Conservation (phyloP, 1,284 basidiomycete species). For the Amylostereum areolatum region DNA sequence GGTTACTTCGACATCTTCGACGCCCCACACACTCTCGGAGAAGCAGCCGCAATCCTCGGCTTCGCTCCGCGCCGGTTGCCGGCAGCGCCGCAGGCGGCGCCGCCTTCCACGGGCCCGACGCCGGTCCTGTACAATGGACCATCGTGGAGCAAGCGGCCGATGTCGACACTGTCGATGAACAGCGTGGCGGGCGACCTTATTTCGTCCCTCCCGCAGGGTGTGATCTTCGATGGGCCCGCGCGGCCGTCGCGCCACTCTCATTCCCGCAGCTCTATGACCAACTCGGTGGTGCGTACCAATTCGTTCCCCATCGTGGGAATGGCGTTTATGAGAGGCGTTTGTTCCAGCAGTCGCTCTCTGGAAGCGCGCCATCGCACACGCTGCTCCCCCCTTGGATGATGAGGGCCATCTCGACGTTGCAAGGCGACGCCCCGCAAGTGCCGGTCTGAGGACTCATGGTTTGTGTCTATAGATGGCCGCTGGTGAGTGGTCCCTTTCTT, state of each 20-base stretch:
- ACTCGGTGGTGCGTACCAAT: too few relatives aligned
- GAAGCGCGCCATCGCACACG: not conserved
- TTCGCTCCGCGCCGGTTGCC: not conserved
- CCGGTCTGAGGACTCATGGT: too few relatives aligned
- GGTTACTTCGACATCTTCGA: slow-evolving; percentile 3
- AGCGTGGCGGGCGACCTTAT: not conserved
- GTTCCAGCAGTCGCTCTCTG: too few relatives aligned
- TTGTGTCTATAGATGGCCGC: too few relatives aligned
- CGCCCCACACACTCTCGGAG: not conserved
- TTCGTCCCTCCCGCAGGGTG: slow-evolving; percentile 1
- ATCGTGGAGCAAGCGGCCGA: not conserved
- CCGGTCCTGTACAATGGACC: slow-evolving; percentile 6
- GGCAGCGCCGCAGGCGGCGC: not conserved
- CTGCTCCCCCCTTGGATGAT: not conserved
- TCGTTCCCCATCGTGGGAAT: too few relatives aligned
- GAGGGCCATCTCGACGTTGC: not conserved
- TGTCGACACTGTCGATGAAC: not conserved
- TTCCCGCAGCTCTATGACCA: not conserved
- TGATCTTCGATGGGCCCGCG: slow-evolving; percentile 5
- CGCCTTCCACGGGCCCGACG: not conserved
- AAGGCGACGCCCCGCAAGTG: too few relatives aligned
- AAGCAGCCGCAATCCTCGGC: not conserved
- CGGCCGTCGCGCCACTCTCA: not conserved
- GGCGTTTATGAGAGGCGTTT: too few relatives aligned
- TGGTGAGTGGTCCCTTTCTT: too few relatives aligned